These are phyloP conservation scores for Phlebiopsis flavidoalba DNA, from an alignment of 768 basidiomycete genomes.

Conservation along the genomic window DNA sequence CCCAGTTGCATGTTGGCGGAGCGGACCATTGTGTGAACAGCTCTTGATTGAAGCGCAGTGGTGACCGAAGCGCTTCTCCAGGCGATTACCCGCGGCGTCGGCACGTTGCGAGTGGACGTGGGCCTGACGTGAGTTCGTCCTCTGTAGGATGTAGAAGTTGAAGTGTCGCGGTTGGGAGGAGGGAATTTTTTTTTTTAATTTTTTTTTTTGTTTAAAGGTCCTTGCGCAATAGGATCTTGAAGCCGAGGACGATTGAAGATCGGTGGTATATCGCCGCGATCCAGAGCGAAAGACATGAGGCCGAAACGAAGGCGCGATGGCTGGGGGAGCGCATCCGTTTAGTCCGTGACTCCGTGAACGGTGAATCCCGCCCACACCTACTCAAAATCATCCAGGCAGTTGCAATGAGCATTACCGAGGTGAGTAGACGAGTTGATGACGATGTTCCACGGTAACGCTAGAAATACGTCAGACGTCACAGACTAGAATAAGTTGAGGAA, in stretches of 20 bases:
- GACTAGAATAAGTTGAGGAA: not conserved
- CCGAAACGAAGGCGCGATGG: conserved; percentile 80
- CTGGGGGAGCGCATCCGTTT: conserved; percentile 36
- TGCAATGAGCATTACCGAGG: conserved; percentile 86
- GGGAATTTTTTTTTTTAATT: too few relatives aligned
- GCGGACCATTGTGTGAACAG: conserved; percentile 87
- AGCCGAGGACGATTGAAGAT: conserved; percentile 69
- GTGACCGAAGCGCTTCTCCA: conserved; percentile 92
- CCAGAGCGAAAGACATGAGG: conserved; percentile 60
- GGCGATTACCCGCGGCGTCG: conserved; percentile 65
- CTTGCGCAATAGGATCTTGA: conserved; percentile 83
- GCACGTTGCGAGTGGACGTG: conserved; percentile 75
- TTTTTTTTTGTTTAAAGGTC: too few relatives aligned
- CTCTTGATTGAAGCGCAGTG: conserved; percentile 83
- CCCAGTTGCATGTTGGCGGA: conserved; percentile 79
- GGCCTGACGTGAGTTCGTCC: conserved; percentile 63
- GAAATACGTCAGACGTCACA: conserved; percentile 5
- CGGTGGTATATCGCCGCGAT: conserved; percentile 84
- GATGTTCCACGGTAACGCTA: conserved; percentile 94
- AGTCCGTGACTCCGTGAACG: conserved; percentile 11
- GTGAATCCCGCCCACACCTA: conserved; percentile 34
- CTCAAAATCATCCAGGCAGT: conserved; percentile 77
- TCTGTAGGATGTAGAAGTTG: conserved; percentile 78
- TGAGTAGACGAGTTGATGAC: conserved; percentile 82
- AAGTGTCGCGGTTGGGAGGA: conserved; percentile 61